Evolutionary conservation across 371 early-diverging fungal genomes (phyloP), one percentile per base, ranked within the genome.

Genomic region (Circinella umbellata): DNA sequence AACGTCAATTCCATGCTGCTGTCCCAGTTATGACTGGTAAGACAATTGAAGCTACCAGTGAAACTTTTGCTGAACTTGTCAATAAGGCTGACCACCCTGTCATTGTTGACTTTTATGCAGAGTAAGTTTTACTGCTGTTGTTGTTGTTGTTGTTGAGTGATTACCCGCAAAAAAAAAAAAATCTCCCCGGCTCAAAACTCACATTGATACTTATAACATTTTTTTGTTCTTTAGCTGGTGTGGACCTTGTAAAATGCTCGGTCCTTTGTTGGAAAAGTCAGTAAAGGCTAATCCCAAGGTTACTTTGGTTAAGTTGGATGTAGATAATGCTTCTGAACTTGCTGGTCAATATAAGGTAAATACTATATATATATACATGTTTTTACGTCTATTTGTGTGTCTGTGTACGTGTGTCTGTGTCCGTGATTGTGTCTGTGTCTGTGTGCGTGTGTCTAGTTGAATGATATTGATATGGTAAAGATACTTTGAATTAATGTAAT

Each of bases 41-140:
- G 59, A 80, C 87, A 1, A 54, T 89, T 9, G 87, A 87, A 74
- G 84, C 80, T 18, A 82, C 71, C n/a, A 63, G 62, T 2, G 76
- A 76, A 6, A 80, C 71, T 27, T 90, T 89, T 72, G 80, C 77
- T 8, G 68, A 77, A 61, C 75, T 86, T 39, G 90, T 90, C 14
- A 73, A 75, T 20, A 77, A 84, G 47, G 84, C 90, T 13, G 77
- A 88, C 5, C 79, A 85, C 51, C 91, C 92, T 7, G 89, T 90
- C 17, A 77, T 94, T 61, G 93, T 94, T n/a, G 94, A 94, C 66
- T 94, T 93, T 76, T 89, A 92, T 72, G 93, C 93, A 18, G 76
- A 85, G 91, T 92, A 79, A 84, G 80, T 27, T 27, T 27, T 27
- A n/a, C n/a, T 27, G 38, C 11, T 42, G 42, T 42, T 42, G 42